phyloP scores from a whole-genome alignment of 305 asterid species.

The Galium porrigens region DNA sequence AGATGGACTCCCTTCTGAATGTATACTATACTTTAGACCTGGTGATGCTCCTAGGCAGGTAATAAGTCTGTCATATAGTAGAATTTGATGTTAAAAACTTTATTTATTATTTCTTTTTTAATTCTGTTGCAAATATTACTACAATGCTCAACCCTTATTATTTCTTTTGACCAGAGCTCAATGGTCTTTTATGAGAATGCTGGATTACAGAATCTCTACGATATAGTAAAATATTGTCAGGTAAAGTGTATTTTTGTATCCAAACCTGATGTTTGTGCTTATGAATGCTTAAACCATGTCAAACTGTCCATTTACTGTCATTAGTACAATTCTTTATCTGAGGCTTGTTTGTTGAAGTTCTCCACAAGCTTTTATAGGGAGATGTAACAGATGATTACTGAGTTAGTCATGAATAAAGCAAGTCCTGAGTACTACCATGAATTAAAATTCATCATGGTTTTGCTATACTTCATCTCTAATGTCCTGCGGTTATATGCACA shows the following conservation, averaged over 20 bases:
- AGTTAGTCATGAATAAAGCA: background rate
- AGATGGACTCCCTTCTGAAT: constrained; percentile 97
- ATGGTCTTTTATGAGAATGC: constrained; percentile 93
- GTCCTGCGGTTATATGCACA: background rate
- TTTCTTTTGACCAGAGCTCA: constrained; percentile 67
- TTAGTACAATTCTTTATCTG: background rate
- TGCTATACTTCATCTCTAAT: background rate
- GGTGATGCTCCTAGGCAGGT: constrained; percentile 95
- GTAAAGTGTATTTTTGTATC: constrained; percentile 28
- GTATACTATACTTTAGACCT: constrained; percentile 76
- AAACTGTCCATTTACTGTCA: background rate
- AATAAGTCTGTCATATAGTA: constrained; percentile 11
- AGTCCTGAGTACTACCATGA: background rate
- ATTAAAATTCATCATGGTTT: background rate
- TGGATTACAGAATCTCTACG: constrained; percentile 83
- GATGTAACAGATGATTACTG: background rate
- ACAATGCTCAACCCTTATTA: constrained; percentile 11
- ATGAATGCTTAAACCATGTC: background rate
- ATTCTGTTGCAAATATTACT: constrained; percentile 1
- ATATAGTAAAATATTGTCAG: constrained; percentile 71
- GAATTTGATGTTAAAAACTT: constrained; percentile 10
- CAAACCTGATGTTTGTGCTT: background rate
- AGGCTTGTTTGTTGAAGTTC: background rate
- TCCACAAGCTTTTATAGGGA: background rate
- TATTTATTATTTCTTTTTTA: background rate